Conservation (phyloP, 306 rosid species). For the Citrullus amarus region DNA sequence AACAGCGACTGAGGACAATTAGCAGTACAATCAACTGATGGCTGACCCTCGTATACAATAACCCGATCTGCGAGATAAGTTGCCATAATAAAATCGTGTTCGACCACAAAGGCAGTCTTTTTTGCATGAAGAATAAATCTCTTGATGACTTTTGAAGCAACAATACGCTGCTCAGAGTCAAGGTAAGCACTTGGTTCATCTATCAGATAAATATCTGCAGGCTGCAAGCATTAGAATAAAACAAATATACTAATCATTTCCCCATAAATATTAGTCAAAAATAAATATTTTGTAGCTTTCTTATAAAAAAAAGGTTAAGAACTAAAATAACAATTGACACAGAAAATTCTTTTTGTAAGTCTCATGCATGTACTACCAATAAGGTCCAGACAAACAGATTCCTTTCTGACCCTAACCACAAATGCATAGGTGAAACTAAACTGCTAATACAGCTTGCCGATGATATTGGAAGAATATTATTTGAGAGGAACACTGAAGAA, state of each 20-base stretch:
- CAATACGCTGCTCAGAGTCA: constrained; percentile 95
- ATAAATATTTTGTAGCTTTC: too few species aligned
- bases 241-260: background rate
- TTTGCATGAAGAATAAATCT: constrained; percentile 96
- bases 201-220: constrained; percentile 89
- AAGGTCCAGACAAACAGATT: background rate
- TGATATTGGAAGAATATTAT: background rate
- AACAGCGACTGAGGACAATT: constrained; percentile 87
- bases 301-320: too few species aligned
- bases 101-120: constrained; percentile 95
- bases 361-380: background rate
- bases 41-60: constrained; percentile 80
- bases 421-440: background rate
- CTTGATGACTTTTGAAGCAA: constrained; percentile 92
- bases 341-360: background rate
- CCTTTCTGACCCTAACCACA: background rate
- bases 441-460: background rate
- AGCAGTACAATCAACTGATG: constrained; percentile 81
- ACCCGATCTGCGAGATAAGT: constrained; percentile 96
- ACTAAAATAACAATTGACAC: background rate
- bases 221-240: constrained; percentile 46
- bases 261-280: background rate
- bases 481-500: background rate
- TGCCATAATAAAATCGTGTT: constrained; percentile 98
- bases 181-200: constrained; percentile 98